Percentiles rank a stretch among this genome's conserved stretches.
These are phyloP conservation scores for Coemansia sp. DNA, from an alignment of 192 early-diverging fungal genomes.

Conservation along the genomic window DNA sequence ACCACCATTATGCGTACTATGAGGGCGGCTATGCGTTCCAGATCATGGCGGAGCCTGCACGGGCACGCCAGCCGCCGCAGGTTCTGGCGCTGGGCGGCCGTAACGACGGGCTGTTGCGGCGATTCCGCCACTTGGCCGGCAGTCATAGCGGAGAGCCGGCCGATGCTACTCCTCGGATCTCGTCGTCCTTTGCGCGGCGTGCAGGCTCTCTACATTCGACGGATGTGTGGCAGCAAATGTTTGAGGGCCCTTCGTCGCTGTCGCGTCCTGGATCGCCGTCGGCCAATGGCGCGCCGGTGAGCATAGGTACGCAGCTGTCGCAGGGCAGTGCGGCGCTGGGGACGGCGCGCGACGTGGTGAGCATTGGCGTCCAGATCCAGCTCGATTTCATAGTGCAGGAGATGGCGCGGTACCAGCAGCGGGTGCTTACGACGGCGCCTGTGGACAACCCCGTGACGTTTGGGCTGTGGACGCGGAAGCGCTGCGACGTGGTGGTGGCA, in stretches of 20 bases:
- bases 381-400: slow-evolving; percentile 62
- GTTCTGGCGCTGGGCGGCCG: slow-evolving; percentile 66
- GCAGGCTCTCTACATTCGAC: slow-evolving; percentile 27
- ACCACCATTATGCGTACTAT: slow-evolving; percentile 57
- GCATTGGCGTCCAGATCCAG: slow-evolving; percentile 80
- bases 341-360: slow-evolving; percentile 45
- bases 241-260: background rate
- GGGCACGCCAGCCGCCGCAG: slow-evolving; percentile 43
- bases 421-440: slow-evolving; percentile 15
- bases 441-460: slow-evolving; percentile 30
- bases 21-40: slow-evolving; percentile 59
- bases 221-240: slow-evolving; percentile 39
- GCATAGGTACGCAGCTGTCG: slow-evolving; percentile 37
- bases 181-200: slow-evolving; percentile 28
- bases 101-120: slow-evolving; percentile 57
- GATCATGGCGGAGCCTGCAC: slow-evolving; percentile 37
- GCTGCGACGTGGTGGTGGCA: slow-evolving; percentile 73
- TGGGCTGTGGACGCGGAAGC: slow-evolving; percentile 54
- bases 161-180: background rate
- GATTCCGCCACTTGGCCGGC: slow-evolving; percentile 51
- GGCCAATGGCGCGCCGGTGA: background rate
- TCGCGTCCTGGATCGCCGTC: slow-evolving; percentile 1
- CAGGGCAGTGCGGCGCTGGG: slow-evolving; percentile 31
- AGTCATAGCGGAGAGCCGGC: slow-evolving; percentile 2
- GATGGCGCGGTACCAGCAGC: slow-evolving; percentile 56